A percentile compares a stretch with the other conserved stretches of the same genome.
Conservation (phyloP, 495 filamentous ascomycete genomes). For the Xylaria acuta region DNA sequence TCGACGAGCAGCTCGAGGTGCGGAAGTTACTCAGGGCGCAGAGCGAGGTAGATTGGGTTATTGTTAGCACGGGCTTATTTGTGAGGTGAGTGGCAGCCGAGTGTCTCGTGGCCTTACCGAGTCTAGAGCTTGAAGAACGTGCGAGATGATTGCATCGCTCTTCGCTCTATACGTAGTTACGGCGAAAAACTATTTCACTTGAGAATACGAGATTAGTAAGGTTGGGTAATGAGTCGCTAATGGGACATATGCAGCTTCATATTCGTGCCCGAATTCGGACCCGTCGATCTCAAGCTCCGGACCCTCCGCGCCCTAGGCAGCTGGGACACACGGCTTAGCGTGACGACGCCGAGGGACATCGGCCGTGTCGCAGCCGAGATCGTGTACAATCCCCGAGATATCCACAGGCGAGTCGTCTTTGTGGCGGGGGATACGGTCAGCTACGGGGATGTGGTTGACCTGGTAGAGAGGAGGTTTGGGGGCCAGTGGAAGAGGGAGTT, state of each 20-base stretch:
- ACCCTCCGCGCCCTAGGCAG: constrained; percentile 59
- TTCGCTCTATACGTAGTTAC: background rate
- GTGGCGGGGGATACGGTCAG: constrained; percentile 65
- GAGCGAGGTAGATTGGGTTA: constrained; percentile 56
- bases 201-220: background rate
- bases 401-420: constrained; percentile 51
- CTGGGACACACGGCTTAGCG: constrained; percentile 62
- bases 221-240: background rate
- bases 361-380: constrained; percentile 61
- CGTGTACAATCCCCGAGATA: constrained; percentile 44
- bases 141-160: background rate
- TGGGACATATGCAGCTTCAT: constrained; percentile 53
- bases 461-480: constrained; percentile 52
- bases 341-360: constrained; percentile 65
- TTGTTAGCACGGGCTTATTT: constrained; percentile 69
- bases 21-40: constrained; percentile 58
- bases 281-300: constrained; percentile 50
- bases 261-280: constrained; percentile 62
- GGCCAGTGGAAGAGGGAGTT: constrained; percentile 53
- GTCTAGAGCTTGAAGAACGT: background rate
- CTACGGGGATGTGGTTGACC: constrained; percentile 57
- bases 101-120: background rate
- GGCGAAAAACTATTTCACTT: background rate
- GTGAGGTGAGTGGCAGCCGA: constrained; percentile 37
- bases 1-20: constrained; percentile 67